These are phyloP conservation scores for Carex myosuroides DNA, from an alignment of 176 grass and related monocot genomes.

Conservation along the genomic window DNA sequence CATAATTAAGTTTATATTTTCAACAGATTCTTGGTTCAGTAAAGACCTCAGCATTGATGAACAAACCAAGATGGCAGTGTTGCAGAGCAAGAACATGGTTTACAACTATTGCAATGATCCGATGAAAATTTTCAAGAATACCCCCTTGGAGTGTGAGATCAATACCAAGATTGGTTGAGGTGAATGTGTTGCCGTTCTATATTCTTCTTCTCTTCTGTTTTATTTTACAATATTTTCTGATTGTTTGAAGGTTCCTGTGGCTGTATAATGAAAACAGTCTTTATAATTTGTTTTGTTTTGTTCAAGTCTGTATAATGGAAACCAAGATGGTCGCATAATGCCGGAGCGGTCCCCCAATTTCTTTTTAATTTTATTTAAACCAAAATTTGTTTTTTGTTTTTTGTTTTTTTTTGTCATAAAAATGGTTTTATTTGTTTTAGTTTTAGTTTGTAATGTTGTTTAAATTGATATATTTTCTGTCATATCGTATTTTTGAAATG, in stretches of 20 bases:
- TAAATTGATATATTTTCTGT: no score
- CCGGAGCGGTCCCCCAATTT: no score
- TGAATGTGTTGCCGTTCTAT: neutral
- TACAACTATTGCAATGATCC: constrained; percentile 10
- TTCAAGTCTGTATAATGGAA: no score
- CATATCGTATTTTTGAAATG: no score
- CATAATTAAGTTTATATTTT: no score
- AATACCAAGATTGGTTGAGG: neutral
- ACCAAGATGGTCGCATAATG: no score
- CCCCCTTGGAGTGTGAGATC: neutral
- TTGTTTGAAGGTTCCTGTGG: neutral
- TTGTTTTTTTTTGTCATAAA: no score
- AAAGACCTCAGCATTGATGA: neutral
- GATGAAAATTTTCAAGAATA: constrained; percentile 3
- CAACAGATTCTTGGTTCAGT: neutral
- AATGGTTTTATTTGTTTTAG: no score
- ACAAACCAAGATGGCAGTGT: neutral
- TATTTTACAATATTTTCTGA: neutral
- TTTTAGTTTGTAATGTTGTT: no score
- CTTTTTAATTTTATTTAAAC: no score
- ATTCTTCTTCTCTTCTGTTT: neutral
- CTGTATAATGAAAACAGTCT: neutral
- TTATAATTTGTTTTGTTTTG: neutral
- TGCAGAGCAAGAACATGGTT: constrained; percentile 12
- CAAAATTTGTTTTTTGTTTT: no score